Conservation (phyloP, 495 filamentous ascomycete genomes). For the Penicillium diatomitis region DNA sequence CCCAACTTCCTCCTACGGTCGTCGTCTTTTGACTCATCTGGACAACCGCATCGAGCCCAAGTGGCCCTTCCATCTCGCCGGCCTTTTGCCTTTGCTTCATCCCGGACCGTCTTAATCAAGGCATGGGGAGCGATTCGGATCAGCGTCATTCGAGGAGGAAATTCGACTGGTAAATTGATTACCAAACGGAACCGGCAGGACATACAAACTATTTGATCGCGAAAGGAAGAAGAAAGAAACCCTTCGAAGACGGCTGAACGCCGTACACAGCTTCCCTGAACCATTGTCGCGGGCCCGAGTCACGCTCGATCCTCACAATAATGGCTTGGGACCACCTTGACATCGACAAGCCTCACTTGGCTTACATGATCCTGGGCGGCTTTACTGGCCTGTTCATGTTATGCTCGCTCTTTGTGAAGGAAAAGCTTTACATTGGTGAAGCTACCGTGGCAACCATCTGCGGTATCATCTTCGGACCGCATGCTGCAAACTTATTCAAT, state of each 20-base stretch:
- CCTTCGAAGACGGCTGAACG: not conserved
- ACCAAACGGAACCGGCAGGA: not conserved
- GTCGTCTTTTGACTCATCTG: too few relatives aligned
- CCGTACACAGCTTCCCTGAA: not conserved
- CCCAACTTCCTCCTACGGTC: not conserved
- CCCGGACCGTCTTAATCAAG: constrained; percentile 6
- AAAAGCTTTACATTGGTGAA: constrained; percentile 97
- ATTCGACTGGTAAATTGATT: constrained; percentile 17
- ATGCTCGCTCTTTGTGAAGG: constrained; percentile 94
- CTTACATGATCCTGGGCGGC: constrained; percentile 95
- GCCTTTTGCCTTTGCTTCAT: too few relatives aligned
- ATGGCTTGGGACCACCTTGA: constrained; percentile 94
- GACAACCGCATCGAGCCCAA: constrained; percentile 15
- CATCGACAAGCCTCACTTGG: constrained; percentile 92
- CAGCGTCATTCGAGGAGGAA: constrained; percentile 16
- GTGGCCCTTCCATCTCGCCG: constrained; percentile 3
- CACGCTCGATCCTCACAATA: not conserved
- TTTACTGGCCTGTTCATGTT: constrained; percentile 99
- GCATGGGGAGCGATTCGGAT: constrained; percentile 20
- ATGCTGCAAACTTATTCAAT: constrained; percentile 86
- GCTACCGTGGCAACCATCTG: constrained; percentile 93
- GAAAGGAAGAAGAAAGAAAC: not conserved
- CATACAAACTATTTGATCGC: not conserved
- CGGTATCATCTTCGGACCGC: constrained; percentile 94
- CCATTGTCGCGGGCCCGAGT: too few relatives aligned